Evolutionary conservation across 148 eudicot species (phyloP).

Genomic region (Cornus suecica): DNA sequence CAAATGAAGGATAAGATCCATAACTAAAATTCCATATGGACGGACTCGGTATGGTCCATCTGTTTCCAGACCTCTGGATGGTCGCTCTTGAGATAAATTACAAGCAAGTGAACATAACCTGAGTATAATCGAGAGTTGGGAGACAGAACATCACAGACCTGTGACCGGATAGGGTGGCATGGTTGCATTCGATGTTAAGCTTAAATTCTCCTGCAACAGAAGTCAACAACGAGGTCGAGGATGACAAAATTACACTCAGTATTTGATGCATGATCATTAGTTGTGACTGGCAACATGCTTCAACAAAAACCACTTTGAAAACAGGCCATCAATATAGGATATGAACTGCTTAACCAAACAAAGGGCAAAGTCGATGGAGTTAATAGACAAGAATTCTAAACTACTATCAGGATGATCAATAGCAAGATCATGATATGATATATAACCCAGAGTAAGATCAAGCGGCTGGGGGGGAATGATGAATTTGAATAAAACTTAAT

Average conservation of each 20-base stretch:
- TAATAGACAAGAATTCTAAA: not conserved
- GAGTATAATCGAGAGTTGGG: constrained; percentile 2
- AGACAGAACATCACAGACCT: constrained; percentile 47
- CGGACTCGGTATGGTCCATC: not conserved
- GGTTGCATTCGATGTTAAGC: constrained; percentile 97
- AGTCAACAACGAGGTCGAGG: not conserved
- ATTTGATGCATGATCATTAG: not conserved
- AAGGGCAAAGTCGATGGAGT: not conserved
- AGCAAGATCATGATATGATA: not conserved
- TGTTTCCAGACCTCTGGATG: not conserved
- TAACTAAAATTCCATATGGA: not conserved
- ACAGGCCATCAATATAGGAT: not conserved
- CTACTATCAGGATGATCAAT: not conserved
- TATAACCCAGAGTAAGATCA: not conserved
- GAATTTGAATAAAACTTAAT: too few species aligned
- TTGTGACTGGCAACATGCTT: not conserved
- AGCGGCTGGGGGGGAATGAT: too few species aligned
- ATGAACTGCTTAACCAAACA: not conserved
- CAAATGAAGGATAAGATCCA: not conserved
- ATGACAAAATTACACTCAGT: not conserved
- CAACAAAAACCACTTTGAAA: not conserved
- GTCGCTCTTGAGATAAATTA: not conserved
- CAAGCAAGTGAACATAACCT: not conserved
- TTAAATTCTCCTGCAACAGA: constrained; percentile 70
- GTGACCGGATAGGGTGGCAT: constrained; percentile 94